Base-by-base conservation (phyloP, 2,329 filamentous ascomycete genomes). In the Cladosporium sp. region DNA sequence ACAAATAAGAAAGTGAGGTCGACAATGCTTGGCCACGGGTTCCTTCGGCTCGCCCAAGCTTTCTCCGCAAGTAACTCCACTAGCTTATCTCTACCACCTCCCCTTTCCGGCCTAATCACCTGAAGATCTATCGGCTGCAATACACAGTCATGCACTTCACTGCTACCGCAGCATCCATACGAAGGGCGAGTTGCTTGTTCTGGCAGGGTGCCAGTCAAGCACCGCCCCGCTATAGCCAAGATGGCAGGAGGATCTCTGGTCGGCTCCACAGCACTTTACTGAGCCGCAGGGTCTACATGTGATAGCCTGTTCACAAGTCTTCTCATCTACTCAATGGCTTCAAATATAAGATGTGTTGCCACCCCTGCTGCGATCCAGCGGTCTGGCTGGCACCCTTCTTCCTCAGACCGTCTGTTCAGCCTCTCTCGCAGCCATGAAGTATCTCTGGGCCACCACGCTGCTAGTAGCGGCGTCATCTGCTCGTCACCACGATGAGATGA, bases 31-130 rank as follows among this genome's bases (percentile, higher is more conserved):
- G 44, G 44, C 36, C 9, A 35, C 32, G 12, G 47, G 19, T 50
- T 50, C 47, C 32, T 36, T 35, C 47, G 20, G 36, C 13, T n/a
- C 22, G 48, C 4, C 35, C 19, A n/a, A 51, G 39, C 13, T 35
- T 40, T 51, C 36, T 51, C 24, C 48, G 48, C 34, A 37, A 20
- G 32, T 10, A 20, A 50, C 20, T 32, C 48, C 35, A 37, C n/a
- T 10, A 19, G 48, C 48, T 51, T 51, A 51, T 51, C 48, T 51
- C 35, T 39, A 39, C 48, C 48, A 51, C 48, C 48, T 51, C 22
- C 48, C 48, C 22, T 35, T 51, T 51, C 48, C 12, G 48, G 48
- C 15, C 36, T 51, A 48, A 35, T 19, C 45, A 6, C n/a, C 20
- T 25, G 15, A 35, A 35, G 4, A 34, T 32, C 45, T 48, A 32